These are phyloP conservation scores for Cryphonectria parasitica DNA, from an alignment of 2,329 filamentous ascomycete genomes.

Conservation along the genomic window DNA sequence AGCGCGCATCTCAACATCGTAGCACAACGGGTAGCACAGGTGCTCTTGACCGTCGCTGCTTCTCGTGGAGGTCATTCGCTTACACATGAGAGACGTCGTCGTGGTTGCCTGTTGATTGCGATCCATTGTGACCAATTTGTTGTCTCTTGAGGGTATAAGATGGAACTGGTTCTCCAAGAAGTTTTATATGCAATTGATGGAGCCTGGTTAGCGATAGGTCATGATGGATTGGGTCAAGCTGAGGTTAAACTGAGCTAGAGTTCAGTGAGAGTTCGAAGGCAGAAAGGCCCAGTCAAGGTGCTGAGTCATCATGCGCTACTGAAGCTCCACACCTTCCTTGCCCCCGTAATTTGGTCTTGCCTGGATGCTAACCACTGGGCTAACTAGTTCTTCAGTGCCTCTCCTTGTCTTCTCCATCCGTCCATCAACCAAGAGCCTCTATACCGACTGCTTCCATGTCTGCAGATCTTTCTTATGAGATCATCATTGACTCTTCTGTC, in stretches of 20 bases:
- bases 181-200: background rate
- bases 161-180: background rate
- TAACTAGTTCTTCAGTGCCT: background rate
- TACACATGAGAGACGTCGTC: conserved; percentile 32
- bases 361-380: no score
- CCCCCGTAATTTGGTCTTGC: background rate
- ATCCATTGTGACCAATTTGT: conserved; percentile 28
- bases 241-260: background rate
- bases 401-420: background rate
- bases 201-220: background rate
- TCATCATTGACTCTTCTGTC: no score
- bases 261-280: conserved; percentile 8
- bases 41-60: background rate
- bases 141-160: background rate
- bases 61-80: background rate
- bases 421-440: background rate
- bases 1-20: background rate
- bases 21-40: background rate
- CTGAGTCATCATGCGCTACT: background rate
- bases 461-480: background rate
- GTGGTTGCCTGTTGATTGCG: conserved; percentile 29
- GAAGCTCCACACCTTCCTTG: background rate
- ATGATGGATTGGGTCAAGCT: background rate
- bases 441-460: background rate
- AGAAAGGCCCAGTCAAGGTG: background rate